Evolutionary conservation across 2,329 filamentous ascomycete genomes (phyloP).

Genomic region (Camillea tinctor): DNA sequence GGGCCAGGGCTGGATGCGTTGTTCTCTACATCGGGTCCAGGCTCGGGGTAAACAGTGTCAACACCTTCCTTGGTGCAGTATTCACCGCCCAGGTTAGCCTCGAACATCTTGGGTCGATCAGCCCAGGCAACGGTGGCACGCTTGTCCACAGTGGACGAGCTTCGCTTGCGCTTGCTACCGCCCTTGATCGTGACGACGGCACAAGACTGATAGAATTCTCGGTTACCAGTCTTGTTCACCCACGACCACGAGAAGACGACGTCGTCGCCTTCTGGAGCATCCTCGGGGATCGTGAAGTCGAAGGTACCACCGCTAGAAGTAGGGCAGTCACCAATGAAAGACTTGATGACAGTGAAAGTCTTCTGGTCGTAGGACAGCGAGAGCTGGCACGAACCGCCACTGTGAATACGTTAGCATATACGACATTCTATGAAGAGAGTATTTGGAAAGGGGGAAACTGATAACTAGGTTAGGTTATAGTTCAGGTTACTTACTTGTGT

Average conservation of each 20-base stretch:
- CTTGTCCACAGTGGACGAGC: slow-evolving; percentile 22
- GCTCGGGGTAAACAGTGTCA: slow-evolving; percentile 64
- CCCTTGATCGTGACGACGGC: slow-evolving; percentile 63
- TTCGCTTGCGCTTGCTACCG: slow-evolving; percentile 29
- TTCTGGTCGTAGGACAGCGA: slow-evolving; percentile 69
- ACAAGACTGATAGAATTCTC: slow-evolving; percentile 88
- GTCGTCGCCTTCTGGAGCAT: slow-evolving; percentile 55
- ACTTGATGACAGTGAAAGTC: slow-evolving; percentile 62
- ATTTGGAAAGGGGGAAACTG: background rate
- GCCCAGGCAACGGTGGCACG: slow-evolving; percentile 44
- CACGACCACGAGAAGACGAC: slow-evolving; percentile 74
- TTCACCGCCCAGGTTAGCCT: slow-evolving; percentile 63
- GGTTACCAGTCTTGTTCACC: slow-evolving; percentile 75
- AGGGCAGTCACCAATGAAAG: slow-evolving; percentile 39
- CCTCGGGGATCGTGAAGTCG: slow-evolving; percentile 64
- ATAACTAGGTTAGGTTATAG: background rate
- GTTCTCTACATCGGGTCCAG: slow-evolving; percentile 55
- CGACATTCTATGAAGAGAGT: background rate
- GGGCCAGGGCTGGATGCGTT: slow-evolving; percentile 36
- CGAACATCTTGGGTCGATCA: slow-evolving; percentile 65
- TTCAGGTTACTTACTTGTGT: slow-evolving; percentile 43
- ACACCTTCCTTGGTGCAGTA: slow-evolving; percentile 59
- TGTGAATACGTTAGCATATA: background rate
- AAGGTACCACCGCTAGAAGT: slow-evolving; percentile 47
- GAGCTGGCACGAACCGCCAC: slow-evolving; percentile 74